Base-by-base conservation (phyloP, 495 filamentous ascomycete species). In the Durotheca rogersii region DNA sequence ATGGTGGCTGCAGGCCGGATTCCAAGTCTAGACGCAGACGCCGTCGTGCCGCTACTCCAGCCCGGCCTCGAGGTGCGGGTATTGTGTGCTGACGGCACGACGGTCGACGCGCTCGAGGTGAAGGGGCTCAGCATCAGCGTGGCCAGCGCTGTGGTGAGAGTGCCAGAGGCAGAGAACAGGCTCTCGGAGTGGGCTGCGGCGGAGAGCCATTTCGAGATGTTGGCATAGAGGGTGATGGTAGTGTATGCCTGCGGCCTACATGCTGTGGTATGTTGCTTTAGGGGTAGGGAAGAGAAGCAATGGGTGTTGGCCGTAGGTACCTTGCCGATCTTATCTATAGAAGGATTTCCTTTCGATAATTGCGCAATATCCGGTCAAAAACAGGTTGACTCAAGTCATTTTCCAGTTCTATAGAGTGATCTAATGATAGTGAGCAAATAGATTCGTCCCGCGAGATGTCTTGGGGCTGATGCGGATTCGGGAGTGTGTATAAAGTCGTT, bases 41-140 rank as follows among this genome's bases (percentile, higher is more conserved):
- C 68, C 9, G 72, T 81, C 4, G 65, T 65, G 36, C 62, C 56
- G 4, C 79, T 77, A 52, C 58, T 87, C 23, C 68, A 45, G 34
- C 36, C 57, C 16, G 65, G 71, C 12, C 55, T 87, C 25, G 30
- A 67, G 2, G 75, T 59, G 41, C 54, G 65, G 32, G 56, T 80
- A 14, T 59, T 69, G 7, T 57, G 61, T 9, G 48, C 60, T 46
- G 32, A 72, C 56, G 62, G 55, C 17, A 52, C 56, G 12, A 54
- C 47, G 20, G 53, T 58, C 17, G 60, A 60, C 16, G 41, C 47
- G 0, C 40, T 20, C 11, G 41, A 49, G 20, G 62, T 73, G n/a
- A 30, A 37, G 19, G 67, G 62, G 10, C 42, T 80, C 12, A 40
- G 25, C 35, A 60, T 78, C n/a, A 40, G 37, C 4, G 62, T 80